Evolutionary conservation across 768 basidiomycete species (phyloP).

Genomic region (Chalciporus chontae): DNA sequence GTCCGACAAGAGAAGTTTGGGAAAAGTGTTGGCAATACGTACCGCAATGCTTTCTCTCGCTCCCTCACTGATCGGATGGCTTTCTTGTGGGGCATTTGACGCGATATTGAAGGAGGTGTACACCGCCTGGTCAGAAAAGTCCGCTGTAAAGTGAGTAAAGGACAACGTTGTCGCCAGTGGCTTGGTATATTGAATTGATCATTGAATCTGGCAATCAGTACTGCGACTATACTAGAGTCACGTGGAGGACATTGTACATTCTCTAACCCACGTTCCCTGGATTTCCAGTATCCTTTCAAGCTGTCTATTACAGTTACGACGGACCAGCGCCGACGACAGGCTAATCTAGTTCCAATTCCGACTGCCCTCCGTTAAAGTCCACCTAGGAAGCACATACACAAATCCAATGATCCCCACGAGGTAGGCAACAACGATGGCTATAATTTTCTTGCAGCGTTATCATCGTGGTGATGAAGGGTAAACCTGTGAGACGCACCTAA

Average conservation of each 20-base stretch:
- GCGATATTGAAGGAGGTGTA: conserved; percentile 21
- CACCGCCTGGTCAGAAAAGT: background rate
- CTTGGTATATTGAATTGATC: background rate
- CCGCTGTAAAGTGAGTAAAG: conserved; percentile 1
- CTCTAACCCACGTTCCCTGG: conserved; percentile 9
- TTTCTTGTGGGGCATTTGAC: conserved; percentile 63
- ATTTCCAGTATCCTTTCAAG: background rate
- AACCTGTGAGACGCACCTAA: conserved; percentile 39
- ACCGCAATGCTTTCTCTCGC: conserved; percentile 42
- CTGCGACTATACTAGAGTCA: too few relatives aligned
- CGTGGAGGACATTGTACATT: conserved; percentile 17
- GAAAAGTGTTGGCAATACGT: conserved; percentile 12
- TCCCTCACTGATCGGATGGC: conserved; percentile 52
- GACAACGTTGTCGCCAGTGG: conserved; percentile 11
- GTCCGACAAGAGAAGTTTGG: too few relatives aligned
- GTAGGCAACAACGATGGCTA: conserved; percentile 58
- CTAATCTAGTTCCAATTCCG: conserved; percentile 40
- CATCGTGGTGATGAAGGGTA: conserved; percentile 6
- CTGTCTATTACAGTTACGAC: background rate
- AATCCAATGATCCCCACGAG: conserved; percentile 59
- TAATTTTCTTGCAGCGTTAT: conserved; percentile 10
- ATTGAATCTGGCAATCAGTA: too few relatives aligned
- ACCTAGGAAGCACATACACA: conserved; percentile 45
- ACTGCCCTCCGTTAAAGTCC: conserved; percentile 41
- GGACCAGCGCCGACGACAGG: conserved; percentile 10